Conservation (phyloP, 192 early-diverging fungal genomes). For the Linnemannia exigua region DNA sequence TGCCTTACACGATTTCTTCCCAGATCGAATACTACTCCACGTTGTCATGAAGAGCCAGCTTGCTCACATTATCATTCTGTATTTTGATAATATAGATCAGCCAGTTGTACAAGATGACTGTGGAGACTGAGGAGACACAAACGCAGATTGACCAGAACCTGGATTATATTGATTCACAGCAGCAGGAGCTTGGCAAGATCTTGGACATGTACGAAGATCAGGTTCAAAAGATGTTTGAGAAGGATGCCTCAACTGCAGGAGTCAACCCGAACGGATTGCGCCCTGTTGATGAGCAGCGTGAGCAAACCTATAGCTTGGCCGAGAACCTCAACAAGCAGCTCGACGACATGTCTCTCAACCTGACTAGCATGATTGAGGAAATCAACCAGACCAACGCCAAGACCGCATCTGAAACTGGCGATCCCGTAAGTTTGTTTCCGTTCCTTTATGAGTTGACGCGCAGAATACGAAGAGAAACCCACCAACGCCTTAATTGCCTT, state of each 20-base stretch:
- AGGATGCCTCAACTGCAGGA: slow-evolving; percentile 59
- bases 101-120: slow-evolving; percentile 79
- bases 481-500: slow-evolving; percentile 9
- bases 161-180: slow-evolving; percentile 90
- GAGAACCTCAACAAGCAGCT: slow-evolving; percentile 90
- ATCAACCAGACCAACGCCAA: slow-evolving; percentile 75
- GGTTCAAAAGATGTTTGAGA: slow-evolving; percentile 63
- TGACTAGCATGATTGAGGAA: slow-evolving; percentile 88
- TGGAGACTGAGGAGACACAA: slow-evolving; percentile 81
- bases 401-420: slow-evolving; percentile 48
- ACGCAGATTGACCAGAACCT: slow-evolving; percentile 87
- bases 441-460: not conserved
- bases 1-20: not conserved
- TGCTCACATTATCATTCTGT: not conserved
- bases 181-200: slow-evolving; percentile 81
- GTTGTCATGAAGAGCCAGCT: not conserved
- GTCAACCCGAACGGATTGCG: slow-evolving; percentile 59
- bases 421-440: slow-evolving; percentile 28
- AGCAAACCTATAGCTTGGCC: slow-evolving; percentile 87
- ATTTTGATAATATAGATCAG: slow-evolving; percentile 67
- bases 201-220: slow-evolving; percentile 87
- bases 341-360: slow-evolving; percentile 85
- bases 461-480: not conserved
- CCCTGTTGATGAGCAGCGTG: slow-evolving; percentile 88
- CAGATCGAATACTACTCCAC: no score